Evolutionary conservation across 2,329 filamentous ascomycete species (phyloP).

Genomic region (Aspergillus fijiensis): DNA sequence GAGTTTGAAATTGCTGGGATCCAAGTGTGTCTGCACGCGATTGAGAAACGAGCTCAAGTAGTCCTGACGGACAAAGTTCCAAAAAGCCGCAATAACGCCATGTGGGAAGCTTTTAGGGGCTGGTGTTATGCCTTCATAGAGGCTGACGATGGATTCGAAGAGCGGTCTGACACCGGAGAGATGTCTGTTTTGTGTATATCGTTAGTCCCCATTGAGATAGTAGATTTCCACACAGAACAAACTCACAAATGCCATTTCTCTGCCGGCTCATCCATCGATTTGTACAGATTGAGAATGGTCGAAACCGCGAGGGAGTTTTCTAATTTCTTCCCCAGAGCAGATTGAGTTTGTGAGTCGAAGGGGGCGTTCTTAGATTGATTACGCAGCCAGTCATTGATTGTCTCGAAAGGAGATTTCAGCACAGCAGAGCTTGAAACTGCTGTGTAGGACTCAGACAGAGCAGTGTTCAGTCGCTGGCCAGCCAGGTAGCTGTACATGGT

Average conservation of each 20-base stretch:
- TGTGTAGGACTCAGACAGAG: conserved; percentile 33
- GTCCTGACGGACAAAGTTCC: conserved; percentile 64
- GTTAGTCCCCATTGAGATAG: background rate
- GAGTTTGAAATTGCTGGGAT: conserved; percentile 56
- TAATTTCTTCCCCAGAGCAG: conserved; percentile 42
- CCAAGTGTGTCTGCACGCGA: conserved; percentile 56
- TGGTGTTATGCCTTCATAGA: conserved; percentile 17
- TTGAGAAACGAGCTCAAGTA: conserved; percentile 63
- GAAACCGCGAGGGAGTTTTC: conserved; percentile 62
- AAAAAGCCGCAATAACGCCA: conserved; percentile 59
- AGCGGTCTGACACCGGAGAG: conserved; percentile 60
- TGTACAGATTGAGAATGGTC: conserved; percentile 62
- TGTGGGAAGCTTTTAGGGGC: conserved; percentile 43
- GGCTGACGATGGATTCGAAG: conserved; percentile 48
- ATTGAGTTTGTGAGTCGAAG: conserved; percentile 5
- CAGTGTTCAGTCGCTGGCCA: conserved; percentile 50
- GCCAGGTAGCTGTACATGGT: conserved; percentile 62
- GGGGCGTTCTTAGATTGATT: conserved; percentile 16
- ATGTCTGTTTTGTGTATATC: conserved; percentile 41
- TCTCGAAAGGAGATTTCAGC: conserved; percentile 32
- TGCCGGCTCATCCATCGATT: conserved; percentile 61
- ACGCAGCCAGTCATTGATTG: conserved; percentile 26
- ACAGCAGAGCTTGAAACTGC: conserved; percentile 31
- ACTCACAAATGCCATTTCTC: conserved; percentile 56
- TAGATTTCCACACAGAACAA: background rate